These are phyloP conservation scores for Cystofilobasidium capitatum DNA, from an alignment of 768 basidiomycete genomes.

Conservation along the genomic window DNA sequence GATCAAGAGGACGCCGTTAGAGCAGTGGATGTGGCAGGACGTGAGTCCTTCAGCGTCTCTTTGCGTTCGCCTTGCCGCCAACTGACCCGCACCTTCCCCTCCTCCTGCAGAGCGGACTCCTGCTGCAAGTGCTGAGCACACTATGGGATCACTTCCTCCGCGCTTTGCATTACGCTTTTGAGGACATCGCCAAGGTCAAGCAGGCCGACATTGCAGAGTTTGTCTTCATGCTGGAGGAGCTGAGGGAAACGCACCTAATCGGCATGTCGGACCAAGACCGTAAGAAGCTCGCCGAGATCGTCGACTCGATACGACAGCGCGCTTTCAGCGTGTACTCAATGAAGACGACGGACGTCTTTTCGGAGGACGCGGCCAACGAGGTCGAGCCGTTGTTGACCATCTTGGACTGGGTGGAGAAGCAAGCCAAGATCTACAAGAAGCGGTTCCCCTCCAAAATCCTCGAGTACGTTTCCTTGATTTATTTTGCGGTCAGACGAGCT, in stretches of 20 bases:
- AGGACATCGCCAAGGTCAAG: conserved; percentile 63
- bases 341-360: conserved; percentile 29
- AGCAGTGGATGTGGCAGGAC: conserved; percentile 71
- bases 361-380: conserved; percentile 49
- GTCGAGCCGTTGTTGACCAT: conserved; percentile 71
- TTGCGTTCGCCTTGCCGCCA: conserved; percentile 22
- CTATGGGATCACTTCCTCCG: conserved; percentile 52
- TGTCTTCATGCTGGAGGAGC: conserved; percentile 58
- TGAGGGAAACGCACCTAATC: conserved; percentile 61
- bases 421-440: conserved; percentile 71
- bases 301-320: conserved; percentile 51
- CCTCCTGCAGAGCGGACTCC: conserved; percentile 25
- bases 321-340: conserved; percentile 26
- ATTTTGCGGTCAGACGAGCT: not conserved
- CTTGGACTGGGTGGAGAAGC: conserved; percentile 82
- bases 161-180: conserved; percentile 72
- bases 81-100: not conserved
- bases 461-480: conserved; percentile 47
- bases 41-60: conserved; percentile 49
- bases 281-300: conserved; percentile 55
- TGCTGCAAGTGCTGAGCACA: conserved; percentile 58
- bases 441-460: conserved; percentile 74
- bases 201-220: conserved; percentile 57
- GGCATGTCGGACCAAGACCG: conserved; percentile 66
- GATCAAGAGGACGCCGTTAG: conserved; percentile 57